Conservation (phyloP, 371 early-diverging fungal genomes). For the Fennellomyces sp. region DNA sequence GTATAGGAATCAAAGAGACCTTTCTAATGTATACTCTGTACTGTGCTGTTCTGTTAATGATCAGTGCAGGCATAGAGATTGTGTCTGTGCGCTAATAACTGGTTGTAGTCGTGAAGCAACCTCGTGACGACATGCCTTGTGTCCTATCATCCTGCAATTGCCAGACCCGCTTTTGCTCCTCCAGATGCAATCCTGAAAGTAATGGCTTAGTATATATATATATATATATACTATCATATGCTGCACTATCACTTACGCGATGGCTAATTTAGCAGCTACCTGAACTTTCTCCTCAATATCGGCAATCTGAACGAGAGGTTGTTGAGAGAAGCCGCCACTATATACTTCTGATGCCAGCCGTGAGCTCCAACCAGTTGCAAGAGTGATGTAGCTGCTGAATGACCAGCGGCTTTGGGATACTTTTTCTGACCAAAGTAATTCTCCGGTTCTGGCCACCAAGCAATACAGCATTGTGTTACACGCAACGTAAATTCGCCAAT, state of each 20-base stretch:
- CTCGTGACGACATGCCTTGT: no score
- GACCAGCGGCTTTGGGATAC: neutral
- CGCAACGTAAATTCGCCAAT: neutral
- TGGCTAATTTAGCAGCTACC: neutral
- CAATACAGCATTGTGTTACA: constrained; percentile 7
- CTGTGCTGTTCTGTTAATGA: no score
- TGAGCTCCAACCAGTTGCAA: constrained; percentile 37
- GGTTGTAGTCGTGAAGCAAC: no score
- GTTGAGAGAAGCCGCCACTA: constrained; percentile 3
- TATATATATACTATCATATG: no score
- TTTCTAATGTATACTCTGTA: no score
- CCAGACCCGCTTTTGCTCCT: no score
- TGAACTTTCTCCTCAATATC: constrained; percentile 1
- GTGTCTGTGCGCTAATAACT: no score
- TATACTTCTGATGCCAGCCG: constrained; percentile 24
- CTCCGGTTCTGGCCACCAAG: neutral
- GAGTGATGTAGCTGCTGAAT: constrained; percentile 18
- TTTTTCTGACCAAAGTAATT: constrained; percentile 5
- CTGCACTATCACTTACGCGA: constrained; percentile 11
- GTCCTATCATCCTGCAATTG: no score
- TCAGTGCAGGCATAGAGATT: no score
- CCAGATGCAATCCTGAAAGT: no score
- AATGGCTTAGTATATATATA: no score
- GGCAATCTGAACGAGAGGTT: neutral
- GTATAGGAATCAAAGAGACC: no score